Conservation (phyloP, 1,284 basidiomycete genomes). For the Leccinum pachyderme region DNA sequence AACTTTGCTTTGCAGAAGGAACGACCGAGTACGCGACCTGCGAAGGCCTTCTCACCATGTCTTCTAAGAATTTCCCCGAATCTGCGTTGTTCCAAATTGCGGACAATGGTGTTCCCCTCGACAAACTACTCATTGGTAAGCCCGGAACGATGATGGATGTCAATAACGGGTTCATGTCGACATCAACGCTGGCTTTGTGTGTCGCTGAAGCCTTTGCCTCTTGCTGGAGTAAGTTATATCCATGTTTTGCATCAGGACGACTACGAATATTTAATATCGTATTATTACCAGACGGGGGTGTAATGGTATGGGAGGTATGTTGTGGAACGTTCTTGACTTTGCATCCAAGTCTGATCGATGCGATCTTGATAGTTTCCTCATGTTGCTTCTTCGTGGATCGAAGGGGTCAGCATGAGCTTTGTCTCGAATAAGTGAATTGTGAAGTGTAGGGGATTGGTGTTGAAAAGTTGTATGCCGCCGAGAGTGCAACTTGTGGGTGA, state of each 20-base stretch:
- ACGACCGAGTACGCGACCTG: background rate
- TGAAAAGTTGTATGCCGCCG: too few relatives aligned
- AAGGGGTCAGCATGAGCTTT: background rate
- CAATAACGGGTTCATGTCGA: constrained; percentile 48
- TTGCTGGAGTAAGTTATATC: constrained; percentile 4
- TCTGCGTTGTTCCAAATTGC: background rate
- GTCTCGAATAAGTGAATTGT: background rate
- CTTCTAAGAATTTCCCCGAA: background rate
- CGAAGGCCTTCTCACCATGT: background rate
- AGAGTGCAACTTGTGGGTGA: too few relatives aligned
- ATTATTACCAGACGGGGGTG: background rate
- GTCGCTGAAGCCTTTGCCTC: background rate
- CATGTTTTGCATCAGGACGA: background rate
- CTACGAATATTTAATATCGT: background rate
- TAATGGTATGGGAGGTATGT: constrained; percentile 9
- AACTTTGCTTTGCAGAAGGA: background rate
- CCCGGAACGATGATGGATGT: background rate
- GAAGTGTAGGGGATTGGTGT: background rate
- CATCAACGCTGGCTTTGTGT: constrained; percentile 38
- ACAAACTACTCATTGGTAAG: constrained; percentile 1
- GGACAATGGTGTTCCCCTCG: background rate
- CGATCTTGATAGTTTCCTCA: background rate
- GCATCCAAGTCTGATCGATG: background rate
- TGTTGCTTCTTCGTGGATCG: background rate
- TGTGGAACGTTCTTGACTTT: background rate